These are phyloP conservation scores for Cryptosporidium bovis DNA, from an alignment of 169 alveolate species.

Conservation along the genomic window DNA sequence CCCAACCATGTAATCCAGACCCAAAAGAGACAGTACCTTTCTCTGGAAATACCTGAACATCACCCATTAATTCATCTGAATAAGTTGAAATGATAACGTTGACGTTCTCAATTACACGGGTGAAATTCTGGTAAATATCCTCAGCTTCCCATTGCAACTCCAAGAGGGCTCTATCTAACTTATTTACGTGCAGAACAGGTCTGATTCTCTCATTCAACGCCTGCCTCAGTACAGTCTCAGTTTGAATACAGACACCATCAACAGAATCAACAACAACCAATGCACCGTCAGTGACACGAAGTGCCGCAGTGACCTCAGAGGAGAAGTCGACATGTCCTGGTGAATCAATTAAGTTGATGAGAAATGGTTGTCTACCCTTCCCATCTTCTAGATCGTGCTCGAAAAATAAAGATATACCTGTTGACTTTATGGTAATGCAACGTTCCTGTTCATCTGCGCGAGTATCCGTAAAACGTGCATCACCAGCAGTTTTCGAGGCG, in stretches of 20 bases:
- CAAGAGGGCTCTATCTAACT: constrained; percentile 97
- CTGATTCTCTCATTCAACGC: constrained; percentile 97
- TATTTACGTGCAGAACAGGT: constrained; percentile 98
- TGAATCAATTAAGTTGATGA: constrained; percentile 98
- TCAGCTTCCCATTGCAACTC: constrained; percentile 98
- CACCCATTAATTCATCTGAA: constrained; percentile 96
- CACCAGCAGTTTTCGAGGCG: constrained; percentile 98
- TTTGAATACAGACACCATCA: constrained; percentile 99
- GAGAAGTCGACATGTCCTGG: constrained; percentile 99
- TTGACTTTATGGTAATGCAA: constrained; percentile 99
- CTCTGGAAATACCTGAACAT: constrained; percentile 95
- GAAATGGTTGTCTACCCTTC: constrained; percentile 88
- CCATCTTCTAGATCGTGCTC: constrained; percentile 95
- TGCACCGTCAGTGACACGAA: constrained; percentile 99
- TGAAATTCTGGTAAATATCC: constrained; percentile 96
- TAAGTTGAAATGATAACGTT: constrained; percentile 97
- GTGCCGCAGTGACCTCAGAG: constrained; percentile 99
- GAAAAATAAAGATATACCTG: constrained; percentile 98
- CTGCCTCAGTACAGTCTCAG: constrained; percentile 99
- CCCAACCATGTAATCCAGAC: constrained; percentile 99
- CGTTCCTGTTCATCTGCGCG: constrained; percentile 99
- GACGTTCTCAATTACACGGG: constrained; percentile 95
- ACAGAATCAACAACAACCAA: constrained; percentile 99
- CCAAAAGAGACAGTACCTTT: constrained; percentile 99
- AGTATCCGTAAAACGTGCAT: constrained; percentile 99